Conservation (phyloP, 140 eudicot species). For the Anethum foeniculum region DNA sequence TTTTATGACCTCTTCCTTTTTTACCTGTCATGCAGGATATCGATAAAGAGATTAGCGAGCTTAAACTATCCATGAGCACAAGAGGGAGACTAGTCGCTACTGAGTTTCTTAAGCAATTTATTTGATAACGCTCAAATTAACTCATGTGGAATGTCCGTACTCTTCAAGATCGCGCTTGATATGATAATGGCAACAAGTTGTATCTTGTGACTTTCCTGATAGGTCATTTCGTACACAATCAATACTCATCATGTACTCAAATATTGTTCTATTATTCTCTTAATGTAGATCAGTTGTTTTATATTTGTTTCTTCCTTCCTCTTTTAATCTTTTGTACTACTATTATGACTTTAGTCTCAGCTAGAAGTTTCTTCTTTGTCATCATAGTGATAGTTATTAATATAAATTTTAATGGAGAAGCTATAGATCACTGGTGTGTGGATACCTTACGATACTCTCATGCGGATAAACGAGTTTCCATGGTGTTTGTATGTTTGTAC, state of each 20-base stretch:
- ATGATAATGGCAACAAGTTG: background rate
- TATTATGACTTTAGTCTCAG: background rate
- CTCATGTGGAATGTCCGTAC: background rate
- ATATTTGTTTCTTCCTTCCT: background rate
- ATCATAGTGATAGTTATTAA: too few relatives aligned
- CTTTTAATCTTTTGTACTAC: background rate
- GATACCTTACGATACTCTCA: too few relatives aligned
- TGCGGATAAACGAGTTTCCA: too few relatives aligned
- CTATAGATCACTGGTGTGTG: too few relatives aligned
- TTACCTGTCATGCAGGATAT: slow-evolving; percentile 49
- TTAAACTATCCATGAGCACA: slow-evolving; percentile 81
- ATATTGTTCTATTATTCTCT: background rate
- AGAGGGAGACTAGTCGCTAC: slow-evolving; percentile 91
- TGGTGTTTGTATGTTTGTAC: too few relatives aligned
- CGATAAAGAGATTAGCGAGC: slow-evolving; percentile 86
- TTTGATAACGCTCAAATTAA: slow-evolving; percentile 18
- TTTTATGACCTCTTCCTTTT: background rate
- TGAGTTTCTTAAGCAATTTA: slow-evolving; percentile 73
- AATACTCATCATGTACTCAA: background rate
- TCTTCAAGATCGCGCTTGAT: background rate
- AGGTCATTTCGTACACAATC: background rate
- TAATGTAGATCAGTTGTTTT: background rate
- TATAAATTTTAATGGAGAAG: too few relatives aligned
- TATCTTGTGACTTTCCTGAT: background rate
- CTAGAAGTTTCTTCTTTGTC: background rate